Conservation (phyloP, 179 eudicot genomes). For the Carnegiea gigantea region DNA sequence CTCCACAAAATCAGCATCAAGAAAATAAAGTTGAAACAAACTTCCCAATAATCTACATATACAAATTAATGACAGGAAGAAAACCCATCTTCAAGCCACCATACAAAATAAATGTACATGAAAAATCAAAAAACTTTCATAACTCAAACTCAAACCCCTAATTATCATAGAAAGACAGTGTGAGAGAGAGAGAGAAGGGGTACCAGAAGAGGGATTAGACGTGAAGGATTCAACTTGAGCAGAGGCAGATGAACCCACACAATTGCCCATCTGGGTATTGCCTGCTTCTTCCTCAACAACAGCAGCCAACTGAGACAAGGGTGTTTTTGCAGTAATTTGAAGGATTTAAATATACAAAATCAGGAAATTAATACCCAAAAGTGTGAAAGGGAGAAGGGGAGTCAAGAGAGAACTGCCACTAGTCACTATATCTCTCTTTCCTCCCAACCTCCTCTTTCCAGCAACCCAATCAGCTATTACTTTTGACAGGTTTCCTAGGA, state of each 20-base stretch:
- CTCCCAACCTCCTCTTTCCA: background rate
- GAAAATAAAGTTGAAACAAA: slow-evolving; percentile 8
- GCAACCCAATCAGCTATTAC: background rate
- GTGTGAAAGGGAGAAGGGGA: slow-evolving; percentile 16
- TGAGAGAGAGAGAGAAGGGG: background rate
- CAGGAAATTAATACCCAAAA: background rate
- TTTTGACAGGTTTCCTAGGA: background rate
- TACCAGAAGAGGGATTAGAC: slow-evolving; percentile 46
- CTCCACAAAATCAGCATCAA: slow-evolving; percentile 11
- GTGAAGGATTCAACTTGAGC: slow-evolving; percentile 50
- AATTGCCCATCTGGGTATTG: slow-evolving; percentile 51
- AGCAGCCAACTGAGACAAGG: slow-evolving; percentile 11
- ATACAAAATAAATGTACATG: background rate
- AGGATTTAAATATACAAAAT: background rate
- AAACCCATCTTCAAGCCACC: background rate
- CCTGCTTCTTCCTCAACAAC: background rate
- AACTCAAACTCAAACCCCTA: slow-evolving; percentile 18
- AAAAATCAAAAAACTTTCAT: slow-evolving; percentile 3
- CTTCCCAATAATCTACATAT: background rate
- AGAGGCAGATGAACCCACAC: slow-evolving; percentile 54
- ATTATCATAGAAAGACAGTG: background rate
- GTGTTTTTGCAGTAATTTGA: background rate
- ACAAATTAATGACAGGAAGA: background rate
- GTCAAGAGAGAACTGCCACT: background rate
- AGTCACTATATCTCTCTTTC: background rate